Percentiles rank a stretch among this genome's conserved stretches.
These are phyloP conservation scores for Puccinia coronata DNA, from an alignment of 1,284 basidiomycete species.

Conservation along the genomic window DNA sequence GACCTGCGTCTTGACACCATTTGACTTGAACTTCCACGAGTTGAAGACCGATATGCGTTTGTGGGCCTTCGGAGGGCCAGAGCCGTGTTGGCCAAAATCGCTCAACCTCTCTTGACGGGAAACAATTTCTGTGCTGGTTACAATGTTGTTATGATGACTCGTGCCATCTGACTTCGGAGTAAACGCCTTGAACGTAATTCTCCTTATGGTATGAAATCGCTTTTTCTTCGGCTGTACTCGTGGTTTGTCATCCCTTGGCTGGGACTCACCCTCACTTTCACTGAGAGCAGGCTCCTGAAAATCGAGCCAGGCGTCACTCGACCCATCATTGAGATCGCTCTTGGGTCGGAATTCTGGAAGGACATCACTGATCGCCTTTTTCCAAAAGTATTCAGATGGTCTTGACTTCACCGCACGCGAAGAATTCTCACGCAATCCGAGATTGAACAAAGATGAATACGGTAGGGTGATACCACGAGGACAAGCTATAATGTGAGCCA, in stretches of 20 bases:
- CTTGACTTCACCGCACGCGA: constrained; percentile 16
- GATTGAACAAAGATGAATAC: constrained; percentile 33
- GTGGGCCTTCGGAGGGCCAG: background rate
- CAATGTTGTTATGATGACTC: constrained; percentile 2
- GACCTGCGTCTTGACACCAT: constrained; percentile 22
- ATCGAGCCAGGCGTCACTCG: constrained; percentile 32
- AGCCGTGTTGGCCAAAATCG: background rate
- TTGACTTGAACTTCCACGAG: constrained; percentile 38
- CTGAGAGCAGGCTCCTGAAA: constrained; percentile 23
- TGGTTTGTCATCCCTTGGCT: background rate
- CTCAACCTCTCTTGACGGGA: background rate
- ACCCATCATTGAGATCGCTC: background rate
- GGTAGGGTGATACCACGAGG: constrained; percentile 24
- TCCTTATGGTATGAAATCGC: constrained; percentile 19
- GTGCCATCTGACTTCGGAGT: constrained; percentile 31
- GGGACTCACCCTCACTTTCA: constrained; percentile 39
- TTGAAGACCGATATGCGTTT: constrained; percentile 10
- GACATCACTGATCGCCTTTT: constrained; percentile 22
- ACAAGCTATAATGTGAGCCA: constrained; percentile 28
- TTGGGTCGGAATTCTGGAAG: background rate
- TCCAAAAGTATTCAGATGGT: constrained; percentile 46
- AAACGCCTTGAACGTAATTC: constrained; percentile 49
- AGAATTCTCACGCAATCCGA: constrained; percentile 7
- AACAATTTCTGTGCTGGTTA: constrained; percentile 23
- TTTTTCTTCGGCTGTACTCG: constrained; percentile 20